These are phyloP conservation scores for Coniochaeta sp. DNA, from an alignment of 2,329 filamentous ascomycete species.

Conservation along the genomic window DNA sequence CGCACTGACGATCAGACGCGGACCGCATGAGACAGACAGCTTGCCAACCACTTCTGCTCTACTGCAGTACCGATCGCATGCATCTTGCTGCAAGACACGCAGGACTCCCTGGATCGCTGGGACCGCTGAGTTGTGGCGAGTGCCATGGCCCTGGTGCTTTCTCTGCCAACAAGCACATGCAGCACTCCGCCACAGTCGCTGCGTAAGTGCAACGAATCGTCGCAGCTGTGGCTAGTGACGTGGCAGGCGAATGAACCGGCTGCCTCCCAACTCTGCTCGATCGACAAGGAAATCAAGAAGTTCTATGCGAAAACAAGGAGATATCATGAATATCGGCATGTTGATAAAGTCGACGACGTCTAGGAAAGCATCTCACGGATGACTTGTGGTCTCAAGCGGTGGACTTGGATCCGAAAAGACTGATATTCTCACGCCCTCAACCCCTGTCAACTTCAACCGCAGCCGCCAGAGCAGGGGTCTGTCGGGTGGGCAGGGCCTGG, in stretches of 20 bases:
- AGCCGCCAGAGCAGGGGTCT: constrained; percentile 26
- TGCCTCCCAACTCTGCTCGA: constrained; percentile 9
- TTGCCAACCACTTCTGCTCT: background rate
- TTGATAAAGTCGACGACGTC: background rate
- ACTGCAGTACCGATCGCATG: background rate
- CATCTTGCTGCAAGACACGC: constrained; percentile 10
- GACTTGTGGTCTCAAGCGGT: background rate
- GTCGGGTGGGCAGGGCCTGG: constrained; percentile 20
- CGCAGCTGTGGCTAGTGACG: constrained; percentile 35
- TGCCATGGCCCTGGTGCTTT: background rate
- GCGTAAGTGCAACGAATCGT: constrained; percentile 11
- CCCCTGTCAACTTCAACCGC: constrained; percentile 21
- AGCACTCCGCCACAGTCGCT: constrained; percentile 33
- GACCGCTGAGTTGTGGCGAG: constrained; percentile 12
- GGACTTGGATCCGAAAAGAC: background rate
- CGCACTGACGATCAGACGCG: constrained; percentile 3
- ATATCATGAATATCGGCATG: background rate
- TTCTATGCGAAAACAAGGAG: background rate
- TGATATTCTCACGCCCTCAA: background rate
- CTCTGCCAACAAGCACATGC: constrained; percentile 8
- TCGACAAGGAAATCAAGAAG: constrained; percentile 1
- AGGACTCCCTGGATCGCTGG: constrained; percentile 5
- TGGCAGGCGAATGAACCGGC: constrained; percentile 25
- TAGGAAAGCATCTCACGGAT: background rate
- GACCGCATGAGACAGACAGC: constrained; percentile 1